Base-by-base conservation (phyloP, 352 stramenopile genomes). In the Phytophthora lateralis region DNA sequence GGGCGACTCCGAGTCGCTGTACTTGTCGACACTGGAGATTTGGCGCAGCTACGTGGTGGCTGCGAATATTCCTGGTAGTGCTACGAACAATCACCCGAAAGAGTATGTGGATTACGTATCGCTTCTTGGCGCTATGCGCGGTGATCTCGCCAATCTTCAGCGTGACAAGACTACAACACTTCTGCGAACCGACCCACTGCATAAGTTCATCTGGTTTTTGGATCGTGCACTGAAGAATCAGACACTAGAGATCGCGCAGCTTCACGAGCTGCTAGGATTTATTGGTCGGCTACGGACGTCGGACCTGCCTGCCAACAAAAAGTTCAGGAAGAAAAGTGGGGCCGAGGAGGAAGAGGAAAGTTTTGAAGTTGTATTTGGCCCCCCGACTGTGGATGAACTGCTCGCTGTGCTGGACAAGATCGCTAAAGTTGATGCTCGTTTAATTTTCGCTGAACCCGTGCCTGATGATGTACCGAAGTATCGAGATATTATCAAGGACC, bases 141-240 rank as follows among this genome's bases (percentile, higher is more conserved):
- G 71, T 32, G 87, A 96, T 50, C 69, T 96, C 32, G 80, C 83
- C 1, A 96, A 93, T 32, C 55, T 93, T 7, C 85, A 94, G 63
- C 84, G 87, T 43, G 87, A 96, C 62, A 85, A 85, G 47, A 90
- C 85, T 20, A 93, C 85, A 1, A 29, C 70, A 32, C 61, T 92
- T 41, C 58, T 93, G 43, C 83, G 85, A 32, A 83, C 76, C 0
- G 87, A 96, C 32, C 87, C 87, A 5, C 51, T 96, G 10, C 87
- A 96, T 68, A 96, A 96, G 55, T 96, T 96, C 43, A 91, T 94
- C 29, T 96, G 87, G 87, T 93, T 94, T 66, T 61, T 94, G 26
- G 87, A 96, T 56, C 76, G 82, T 17, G 84, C 83, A 21, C 44
- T 94, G 21, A 93, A 94, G 70, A 88, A 87, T 42, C 78, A 89